Percentiles rank a stretch among this genome's conserved stretches.
These are phyloP conservation scores for Colletotrichum siamense DNA, from an alignment of 2,329 filamentous ascomycete genomes.

Conservation along the genomic window DNA sequence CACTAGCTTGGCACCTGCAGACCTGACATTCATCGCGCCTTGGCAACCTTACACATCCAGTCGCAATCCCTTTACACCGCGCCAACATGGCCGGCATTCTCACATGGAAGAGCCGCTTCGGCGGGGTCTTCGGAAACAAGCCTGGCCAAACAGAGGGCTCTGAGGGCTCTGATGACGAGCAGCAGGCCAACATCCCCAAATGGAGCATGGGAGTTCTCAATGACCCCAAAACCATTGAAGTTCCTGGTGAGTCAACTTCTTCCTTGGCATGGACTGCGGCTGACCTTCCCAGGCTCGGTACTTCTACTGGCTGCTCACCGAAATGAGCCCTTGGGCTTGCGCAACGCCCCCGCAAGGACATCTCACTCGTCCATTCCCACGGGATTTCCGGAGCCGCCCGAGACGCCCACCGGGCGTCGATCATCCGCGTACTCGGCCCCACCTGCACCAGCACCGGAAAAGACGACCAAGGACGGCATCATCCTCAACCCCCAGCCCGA, in stretches of 20 bases:
- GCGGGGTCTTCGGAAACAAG: slow-evolving; percentile 16
- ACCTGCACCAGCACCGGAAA: slow-evolving; percentile 44
- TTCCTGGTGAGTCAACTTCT: slow-evolving; percentile 68
- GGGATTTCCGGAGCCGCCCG: slow-evolving; percentile 35
- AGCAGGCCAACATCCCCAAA: slow-evolving; percentile 35
- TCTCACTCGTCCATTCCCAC: slow-evolving; percentile 63
- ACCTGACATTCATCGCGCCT: neutral
- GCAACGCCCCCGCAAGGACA: slow-evolving; percentile 60
- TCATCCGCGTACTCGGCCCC: slow-evolving; percentile 3
- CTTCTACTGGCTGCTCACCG: slow-evolving; percentile 59
- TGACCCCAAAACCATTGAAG: slow-evolving; percentile 81
- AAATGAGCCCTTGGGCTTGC: slow-evolving; percentile 65
- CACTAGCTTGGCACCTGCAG: neutral
- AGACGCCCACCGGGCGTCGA: slow-evolving; percentile 14
- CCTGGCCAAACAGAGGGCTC: neutral
- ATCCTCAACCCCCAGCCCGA: slow-evolving; percentile 93
- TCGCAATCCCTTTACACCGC: neutral
- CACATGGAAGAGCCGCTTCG: slow-evolving; percentile 17
- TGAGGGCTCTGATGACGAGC: neutral
- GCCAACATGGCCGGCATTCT: neutral
- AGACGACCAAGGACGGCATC: slow-evolving; percentile 83
- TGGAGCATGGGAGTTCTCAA: slow-evolving; percentile 84
- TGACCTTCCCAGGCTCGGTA: slow-evolving; percentile 54
- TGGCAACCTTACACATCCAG: neutral
- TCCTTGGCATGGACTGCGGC: neutral